These are phyloP conservation scores for Neonectria sp. DNA, from an alignment of 2,329 filamentous ascomycete genomes.

Conservation along the genomic window DNA sequence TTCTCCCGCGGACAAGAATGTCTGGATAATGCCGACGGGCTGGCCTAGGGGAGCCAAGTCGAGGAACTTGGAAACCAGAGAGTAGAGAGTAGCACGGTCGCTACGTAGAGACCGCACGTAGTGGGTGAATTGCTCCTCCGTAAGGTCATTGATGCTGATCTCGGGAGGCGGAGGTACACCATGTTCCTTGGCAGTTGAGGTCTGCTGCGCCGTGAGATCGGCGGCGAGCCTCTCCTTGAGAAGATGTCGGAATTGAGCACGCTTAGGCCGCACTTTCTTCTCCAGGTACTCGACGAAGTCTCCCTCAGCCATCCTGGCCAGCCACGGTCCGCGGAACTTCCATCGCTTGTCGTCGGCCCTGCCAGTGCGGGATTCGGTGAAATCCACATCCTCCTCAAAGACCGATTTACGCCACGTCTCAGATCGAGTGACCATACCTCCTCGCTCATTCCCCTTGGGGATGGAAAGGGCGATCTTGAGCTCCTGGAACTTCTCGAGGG, in stretches of 20 bases:
- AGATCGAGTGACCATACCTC: conserved; percentile 30
- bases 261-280: conserved; percentile 67
- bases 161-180: conserved; percentile 50
- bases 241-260: conserved; percentile 68
- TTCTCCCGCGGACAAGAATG: conserved; percentile 44
- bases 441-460: conserved; percentile 52
- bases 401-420: conserved; percentile 63
- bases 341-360: conserved; percentile 67
- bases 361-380: conserved; percentile 60
- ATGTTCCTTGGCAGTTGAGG: conserved; percentile 56
- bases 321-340: conserved; percentile 78
- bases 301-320: conserved; percentile 73
- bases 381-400: conserved; percentile 72
- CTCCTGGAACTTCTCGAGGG: conserved; percentile 89
- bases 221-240: conserved; percentile 65
- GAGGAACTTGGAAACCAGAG: conserved; percentile 71
- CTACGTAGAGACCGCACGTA: conserved; percentile 68
- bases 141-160: conserved; percentile 57
- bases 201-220: conserved; percentile 59
- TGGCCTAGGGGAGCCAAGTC: conserved; percentile 70
- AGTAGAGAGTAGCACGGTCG: conserved; percentile 66
- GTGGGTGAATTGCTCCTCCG: conserved; percentile 65
- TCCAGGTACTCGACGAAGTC: conserved; percentile 71
- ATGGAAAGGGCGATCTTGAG: conserved; percentile 80
- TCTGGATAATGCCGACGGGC: conserved; percentile 47